phyloP scores from a whole-genome alignment of 1,284 basidiomycete species.

The Ceratobasidium sp. region DNA sequence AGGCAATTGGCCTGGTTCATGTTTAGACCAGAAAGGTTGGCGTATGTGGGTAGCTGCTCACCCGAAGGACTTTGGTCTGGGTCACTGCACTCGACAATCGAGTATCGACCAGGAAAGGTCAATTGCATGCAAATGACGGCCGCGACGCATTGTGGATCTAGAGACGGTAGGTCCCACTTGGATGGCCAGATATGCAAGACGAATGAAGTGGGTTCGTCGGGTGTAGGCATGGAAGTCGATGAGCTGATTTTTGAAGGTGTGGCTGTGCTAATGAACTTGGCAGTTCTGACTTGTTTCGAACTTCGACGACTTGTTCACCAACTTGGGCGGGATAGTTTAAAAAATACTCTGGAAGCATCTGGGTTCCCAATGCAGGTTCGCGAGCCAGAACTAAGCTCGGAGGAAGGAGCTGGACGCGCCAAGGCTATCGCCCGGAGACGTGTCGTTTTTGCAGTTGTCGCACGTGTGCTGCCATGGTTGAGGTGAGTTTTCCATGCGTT shows the following conservation, averaged over 20 bases:
- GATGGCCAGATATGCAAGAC: conserved; percentile 71
- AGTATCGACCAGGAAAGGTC: conserved; percentile 67
- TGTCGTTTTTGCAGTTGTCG: conserved; percentile 23
- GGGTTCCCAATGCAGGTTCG: neutral
- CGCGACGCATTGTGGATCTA: conserved; percentile 69
- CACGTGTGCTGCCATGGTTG: conserved; percentile 28
- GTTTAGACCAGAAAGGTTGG: neutral
- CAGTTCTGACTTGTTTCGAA: neutral
- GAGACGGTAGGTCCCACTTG: conserved; percentile 66
- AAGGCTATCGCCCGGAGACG: conserved; percentile 33
- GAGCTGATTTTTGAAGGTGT: neutral
- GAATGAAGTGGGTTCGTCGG: conserved; percentile 40
- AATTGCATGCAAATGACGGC: conserved; percentile 71
- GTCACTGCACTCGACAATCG: conserved; percentile 65
- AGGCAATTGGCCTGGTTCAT: conserved; percentile 67
- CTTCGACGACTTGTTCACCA: neutral
- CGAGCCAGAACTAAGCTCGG: neutral
- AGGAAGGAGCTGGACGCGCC: conserved; percentile 31
- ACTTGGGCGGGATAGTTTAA: neutral
- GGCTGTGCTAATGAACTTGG: conserved; percentile 7
- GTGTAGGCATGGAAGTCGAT: conserved; percentile 1
- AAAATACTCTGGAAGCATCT: neutral
- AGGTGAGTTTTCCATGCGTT: neutral
- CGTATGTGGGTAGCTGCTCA: conserved; percentile 52
- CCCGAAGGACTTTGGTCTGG: conserved; percentile 79